These are phyloP conservation scores for Artemisia tridentata DNA, from an alignment of 129 eudicot species.

Conservation along the genomic window DNA sequence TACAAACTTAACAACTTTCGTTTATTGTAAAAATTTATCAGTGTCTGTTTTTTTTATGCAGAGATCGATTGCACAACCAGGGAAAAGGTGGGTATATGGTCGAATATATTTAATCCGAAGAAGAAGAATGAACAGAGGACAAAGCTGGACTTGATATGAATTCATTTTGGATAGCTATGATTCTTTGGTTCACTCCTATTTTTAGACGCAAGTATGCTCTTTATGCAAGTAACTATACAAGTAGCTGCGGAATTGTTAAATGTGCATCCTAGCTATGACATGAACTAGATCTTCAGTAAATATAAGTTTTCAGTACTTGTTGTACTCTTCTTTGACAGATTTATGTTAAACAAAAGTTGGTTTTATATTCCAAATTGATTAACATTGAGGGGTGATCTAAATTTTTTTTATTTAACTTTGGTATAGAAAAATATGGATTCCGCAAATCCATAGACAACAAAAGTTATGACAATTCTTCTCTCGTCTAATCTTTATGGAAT, in stretches of 20 bases:
- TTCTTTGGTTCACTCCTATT: slow-evolving; percentile 22
- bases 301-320: slow-evolving; percentile 20
- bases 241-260: slow-evolving; percentile 23
- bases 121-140: slow-evolving; percentile 52
- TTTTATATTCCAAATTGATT: no score
- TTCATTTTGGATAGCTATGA: slow-evolving; percentile 15
- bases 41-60: slow-evolving; percentile 36
- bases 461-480: no score
- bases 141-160: slow-evolving; percentile 44
- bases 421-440: no score
- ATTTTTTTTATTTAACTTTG: no score
- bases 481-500: no score
- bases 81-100: slow-evolving; percentile 81
- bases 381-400: no score
- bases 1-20: neutral
- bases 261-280: slow-evolving; percentile 18
- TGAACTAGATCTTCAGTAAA: slow-evolving; percentile 25
- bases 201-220: slow-evolving; percentile 16
- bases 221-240: slow-evolving; percentile 22
- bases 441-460: no score
- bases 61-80: slow-evolving; percentile 65
- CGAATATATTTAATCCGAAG: slow-evolving; percentile 70
- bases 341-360: neutral
- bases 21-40: neutral
- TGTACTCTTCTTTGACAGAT: neutral